Base-by-base conservation (phyloP, 108 stramenopile species). In the Cyclostephanos invisitatus region DNA sequence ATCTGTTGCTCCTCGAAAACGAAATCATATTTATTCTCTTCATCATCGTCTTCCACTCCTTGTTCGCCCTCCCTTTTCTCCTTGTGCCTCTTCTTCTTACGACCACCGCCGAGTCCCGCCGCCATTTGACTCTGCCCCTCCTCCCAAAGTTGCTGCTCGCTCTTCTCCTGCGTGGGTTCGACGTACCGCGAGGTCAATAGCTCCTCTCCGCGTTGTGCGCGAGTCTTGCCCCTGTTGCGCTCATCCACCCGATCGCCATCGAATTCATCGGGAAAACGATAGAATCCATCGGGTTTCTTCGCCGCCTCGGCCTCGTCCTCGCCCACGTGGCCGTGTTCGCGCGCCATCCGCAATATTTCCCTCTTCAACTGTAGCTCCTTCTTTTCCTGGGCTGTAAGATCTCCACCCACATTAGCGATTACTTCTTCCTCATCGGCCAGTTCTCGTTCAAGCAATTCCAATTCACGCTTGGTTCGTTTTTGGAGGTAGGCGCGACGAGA, bases 131-230 rank as follows among this genome's bases (percentile, higher is more conserved):
- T 93, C 70, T 99, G 98, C 20, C 92, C 86, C 67, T 97, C 97
- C 77, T 98, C 97, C 98, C 98, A 99, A 11, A 97, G 70, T 54
- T 99, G 90, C 81, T 98, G 95, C 70, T 99, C 98, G 20, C 94
- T 92, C 73, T 97, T 96, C 68, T 94, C 88, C 56, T 72, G 66
- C 27, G 89, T 93, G 24, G 91, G 91, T 67, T 98, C 98, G 20
- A 95, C 81, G 70, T 98, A 99, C 24, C 98, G 89, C 8, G 94
- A 90, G 3, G 85, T 92, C 29, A 99, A 75, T 48, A 91, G 51
- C 17, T 85, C 87, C 67, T 87, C 75, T 37, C 91, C 84, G 63
- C 86, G 78, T 18, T 88, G 82, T 38, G 77, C 72, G 74, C 87
- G 91, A 53, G 78, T 90, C 42, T 73, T 80, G 62, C 75, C 78